These are phyloP conservation scores for Hypoxylon sp. DNA, from an alignment of 2,329 filamentous ascomycete genomes.

Conservation along the genomic window DNA sequence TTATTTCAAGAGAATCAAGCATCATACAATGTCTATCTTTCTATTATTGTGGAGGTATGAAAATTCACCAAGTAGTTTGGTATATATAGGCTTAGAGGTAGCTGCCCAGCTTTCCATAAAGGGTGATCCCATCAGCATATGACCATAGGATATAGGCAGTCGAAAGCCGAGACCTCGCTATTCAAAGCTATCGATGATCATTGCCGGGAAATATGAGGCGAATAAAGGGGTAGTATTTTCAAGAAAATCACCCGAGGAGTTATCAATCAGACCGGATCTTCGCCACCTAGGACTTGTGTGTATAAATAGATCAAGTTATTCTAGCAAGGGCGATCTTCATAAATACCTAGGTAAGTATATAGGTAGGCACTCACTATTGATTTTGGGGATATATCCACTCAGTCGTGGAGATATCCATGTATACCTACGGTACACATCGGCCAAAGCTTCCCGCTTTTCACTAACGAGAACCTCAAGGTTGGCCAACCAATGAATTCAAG, in stretches of 20 bases:
- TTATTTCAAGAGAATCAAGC: no score
- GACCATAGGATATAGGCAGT: background rate
- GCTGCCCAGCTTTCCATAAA: no score
- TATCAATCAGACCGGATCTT: background rate
- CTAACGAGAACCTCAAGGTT: background rate
- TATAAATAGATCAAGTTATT: background rate
- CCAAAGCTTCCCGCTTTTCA: no score
- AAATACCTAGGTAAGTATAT: background rate
- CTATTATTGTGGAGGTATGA: no score
- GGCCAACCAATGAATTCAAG: background rate
- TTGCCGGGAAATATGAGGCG: background rate
- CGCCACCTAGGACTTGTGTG: background rate
- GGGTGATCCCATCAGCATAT: background rate
- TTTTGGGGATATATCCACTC: no score
- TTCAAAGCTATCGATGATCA: background rate
- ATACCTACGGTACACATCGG: no score
- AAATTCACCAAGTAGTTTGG: no score
- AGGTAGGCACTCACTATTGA: no score
- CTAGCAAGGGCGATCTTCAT: background rate
- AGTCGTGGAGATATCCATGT: no score
- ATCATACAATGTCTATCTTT: no score
- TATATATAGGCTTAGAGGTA: no score
- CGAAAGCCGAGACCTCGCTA: background rate
- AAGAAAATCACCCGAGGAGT: background rate
- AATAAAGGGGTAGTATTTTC: background rate